Base-by-base conservation (phyloP, 139 green algal genomes). In the Pseudopediastrum boryanum region DNA sequence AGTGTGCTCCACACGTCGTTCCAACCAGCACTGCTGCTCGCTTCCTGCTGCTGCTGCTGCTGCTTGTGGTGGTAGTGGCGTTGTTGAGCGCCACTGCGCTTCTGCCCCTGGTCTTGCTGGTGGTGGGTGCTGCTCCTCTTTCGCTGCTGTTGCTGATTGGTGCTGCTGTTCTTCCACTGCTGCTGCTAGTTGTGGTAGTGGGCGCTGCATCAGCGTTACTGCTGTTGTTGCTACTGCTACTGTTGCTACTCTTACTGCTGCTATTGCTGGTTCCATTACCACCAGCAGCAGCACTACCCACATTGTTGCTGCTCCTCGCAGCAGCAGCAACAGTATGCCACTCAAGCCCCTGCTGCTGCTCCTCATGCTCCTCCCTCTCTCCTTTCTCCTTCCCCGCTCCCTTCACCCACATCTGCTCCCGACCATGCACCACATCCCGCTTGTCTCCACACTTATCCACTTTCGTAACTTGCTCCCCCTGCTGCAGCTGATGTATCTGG, bases 21-120 rank as follows among this genome's bases (percentile, higher is more conserved):
- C 12, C 54, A n/a, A 13, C 12, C 13, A 65, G 9, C 13, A 9
- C 33, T 65, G 54, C 54, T 29, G 9, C 6, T 13, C 8, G 33
- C n/a, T 13, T 7, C 13, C 54, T 65, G 54, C 54, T 65, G 54
- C 54, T 65, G 12, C n/a, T 13, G 12, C 54, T 13, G 54, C 12
- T 13, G 54, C 35, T 9, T 65, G 54, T 65, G 54, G 8, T 65
- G n/a, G 35, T 65, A 3, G 38, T 68, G 70, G 70, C 13, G 19
- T 27, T 80, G 33, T 25, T 80, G 39, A 61, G 59, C 43, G 68
- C 62, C 31, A 61, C 59, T 9, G 35, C 31, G 31, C 71, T 80
- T 44, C 36, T 80, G 59, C 41, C 41, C 10, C 59, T 80, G n/a
- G 59, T 80, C 43, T 39, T 23, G 61, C 31, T 31, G 6, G 43